Percentiles rank a stretch among this genome's conserved stretches.
Evolutionary conservation across 2,329 filamentous ascomycete species (phyloP).

Genomic region (Aspergillus udagawae): DNA sequence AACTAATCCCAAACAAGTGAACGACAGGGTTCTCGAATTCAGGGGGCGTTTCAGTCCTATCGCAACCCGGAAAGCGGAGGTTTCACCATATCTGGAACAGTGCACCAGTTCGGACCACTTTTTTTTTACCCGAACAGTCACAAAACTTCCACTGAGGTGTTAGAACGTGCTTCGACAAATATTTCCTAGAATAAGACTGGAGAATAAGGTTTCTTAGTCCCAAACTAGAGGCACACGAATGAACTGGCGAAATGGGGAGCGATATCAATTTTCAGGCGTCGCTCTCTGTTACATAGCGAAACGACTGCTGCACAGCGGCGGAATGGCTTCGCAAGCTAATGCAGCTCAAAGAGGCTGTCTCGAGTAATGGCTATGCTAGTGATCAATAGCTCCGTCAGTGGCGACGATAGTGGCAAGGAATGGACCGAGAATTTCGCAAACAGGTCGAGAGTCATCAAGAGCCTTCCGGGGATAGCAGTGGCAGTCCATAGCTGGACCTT

Average conservation of each 20-base stretch:
- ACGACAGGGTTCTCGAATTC: constrained; percentile 8
- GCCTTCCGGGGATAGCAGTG: neutral
- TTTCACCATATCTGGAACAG: constrained; percentile 21
- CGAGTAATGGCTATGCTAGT: neutral
- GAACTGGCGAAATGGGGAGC: constrained; percentile 4
- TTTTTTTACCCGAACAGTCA: neutral
- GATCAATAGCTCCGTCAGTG: neutral
- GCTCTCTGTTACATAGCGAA: neutral
- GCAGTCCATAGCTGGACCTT: neutral
- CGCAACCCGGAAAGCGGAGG: constrained; percentile 17
- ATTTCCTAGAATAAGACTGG: constrained; percentile 2
- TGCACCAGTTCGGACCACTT: neutral
- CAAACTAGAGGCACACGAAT: constrained; percentile 7
- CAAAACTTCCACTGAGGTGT: constrained; percentile 4
- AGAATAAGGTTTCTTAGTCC: constrained; percentile 13
- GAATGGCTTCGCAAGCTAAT: neutral
- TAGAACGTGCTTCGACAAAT: constrained; percentile 14
- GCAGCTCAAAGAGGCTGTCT: neutral
- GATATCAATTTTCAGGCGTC: neutral
- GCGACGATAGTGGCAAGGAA: neutral
- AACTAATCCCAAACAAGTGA: neutral
- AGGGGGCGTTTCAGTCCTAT: constrained; percentile 8
- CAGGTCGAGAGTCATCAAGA: neutral
- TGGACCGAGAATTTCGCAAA: neutral
- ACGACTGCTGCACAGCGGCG: neutral